phyloP scores from a whole-genome alignment of 2,329 filamentous ascomycete species.

The Cytospora piceae region DNA sequence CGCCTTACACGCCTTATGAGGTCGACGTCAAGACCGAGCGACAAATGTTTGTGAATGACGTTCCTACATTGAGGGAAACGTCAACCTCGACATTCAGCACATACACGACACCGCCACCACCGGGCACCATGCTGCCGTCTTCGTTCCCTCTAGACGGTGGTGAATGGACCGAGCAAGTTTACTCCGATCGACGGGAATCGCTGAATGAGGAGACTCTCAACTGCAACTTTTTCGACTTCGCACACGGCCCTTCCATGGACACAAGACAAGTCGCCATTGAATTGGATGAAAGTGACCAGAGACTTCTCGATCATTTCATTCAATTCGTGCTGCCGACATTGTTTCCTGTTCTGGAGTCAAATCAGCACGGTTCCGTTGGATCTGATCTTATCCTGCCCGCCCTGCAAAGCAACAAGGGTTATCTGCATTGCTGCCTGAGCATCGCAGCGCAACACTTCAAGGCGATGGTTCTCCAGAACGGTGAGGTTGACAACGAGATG shows the following conservation, averaged over 20 bases:
- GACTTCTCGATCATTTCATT: conserved; percentile 88
- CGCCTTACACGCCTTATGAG: conserved; percentile 72
- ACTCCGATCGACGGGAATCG: conserved; percentile 69
- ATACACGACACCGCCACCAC: conserved; percentile 77
- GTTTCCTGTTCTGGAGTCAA: conserved; percentile 89
- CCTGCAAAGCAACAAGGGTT: conserved; percentile 87
- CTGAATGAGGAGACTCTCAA: conserved; percentile 68
- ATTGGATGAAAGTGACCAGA: conserved; percentile 85
- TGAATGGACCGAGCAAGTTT: conserved; percentile 74
- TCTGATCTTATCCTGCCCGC: conserved; percentile 85
- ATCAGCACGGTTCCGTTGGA: conserved; percentile 80
- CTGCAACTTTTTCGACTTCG: conserved; percentile 82
- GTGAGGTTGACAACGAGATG: conserved; percentile 86
- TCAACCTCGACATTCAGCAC: conserved; percentile 92
- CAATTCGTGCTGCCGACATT: conserved; percentile 84
- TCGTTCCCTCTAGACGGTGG: conserved; percentile 64
- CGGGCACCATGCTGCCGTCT: conserved; percentile 64
- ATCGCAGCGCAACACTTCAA: conserved; percentile 93
- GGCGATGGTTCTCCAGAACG: conserved; percentile 67
- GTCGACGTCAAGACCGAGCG: conserved; percentile 95
- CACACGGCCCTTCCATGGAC: conserved; percentile 66
- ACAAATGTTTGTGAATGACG: conserved; percentile 90
- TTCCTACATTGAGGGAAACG: conserved; percentile 83
- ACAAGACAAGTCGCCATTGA: conserved; percentile 74
- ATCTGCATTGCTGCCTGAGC: conserved; percentile 93